Percentiles rank a stretch among this genome's conserved stretches.
These are phyloP conservation scores for Lyophyllum semitale DNA, from an alignment of 768 basidiomycete species.

Conservation along the genomic window DNA sequence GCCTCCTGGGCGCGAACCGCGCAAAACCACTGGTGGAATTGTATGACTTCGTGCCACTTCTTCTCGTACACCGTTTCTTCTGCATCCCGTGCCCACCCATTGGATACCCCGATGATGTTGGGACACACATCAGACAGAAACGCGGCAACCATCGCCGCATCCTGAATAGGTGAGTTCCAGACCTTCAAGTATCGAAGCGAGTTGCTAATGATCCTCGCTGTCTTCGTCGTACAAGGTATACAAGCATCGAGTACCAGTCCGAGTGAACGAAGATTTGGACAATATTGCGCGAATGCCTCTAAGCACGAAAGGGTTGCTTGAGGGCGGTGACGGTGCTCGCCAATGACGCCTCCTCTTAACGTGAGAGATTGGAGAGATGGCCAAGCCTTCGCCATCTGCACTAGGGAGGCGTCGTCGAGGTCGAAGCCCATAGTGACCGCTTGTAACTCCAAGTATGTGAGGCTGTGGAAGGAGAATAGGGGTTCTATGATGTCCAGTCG, in stretches of 20 bases:
- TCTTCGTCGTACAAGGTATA: background rate
- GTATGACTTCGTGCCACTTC: too few relatives aligned
- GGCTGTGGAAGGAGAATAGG: background rate
- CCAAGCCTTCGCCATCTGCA: background rate
- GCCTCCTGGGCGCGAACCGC: too few relatives aligned
- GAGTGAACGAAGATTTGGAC: background rate
- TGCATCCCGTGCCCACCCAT: too few relatives aligned
- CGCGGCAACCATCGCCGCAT: background rate
- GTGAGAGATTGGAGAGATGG: background rate
- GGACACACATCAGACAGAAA: background rate
- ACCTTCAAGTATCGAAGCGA: background rate
- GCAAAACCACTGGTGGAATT: too few relatives aligned
- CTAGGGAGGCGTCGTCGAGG: background rate
- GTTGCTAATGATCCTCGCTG: background rate
- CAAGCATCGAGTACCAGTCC: background rate
- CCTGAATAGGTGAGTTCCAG: background rate
- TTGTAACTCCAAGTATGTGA: background rate
- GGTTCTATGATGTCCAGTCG: background rate
- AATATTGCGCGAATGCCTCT: background rate
- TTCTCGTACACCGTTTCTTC: too few relatives aligned
- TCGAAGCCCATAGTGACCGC: background rate
- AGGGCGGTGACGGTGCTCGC: background rate
- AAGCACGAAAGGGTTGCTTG: background rate
- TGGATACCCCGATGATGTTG: background rate
- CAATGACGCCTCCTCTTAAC: background rate